Conservation (phyloP, 2,329 filamentous ascomycete species). For the Trichoderma afroharzianum region DNA sequence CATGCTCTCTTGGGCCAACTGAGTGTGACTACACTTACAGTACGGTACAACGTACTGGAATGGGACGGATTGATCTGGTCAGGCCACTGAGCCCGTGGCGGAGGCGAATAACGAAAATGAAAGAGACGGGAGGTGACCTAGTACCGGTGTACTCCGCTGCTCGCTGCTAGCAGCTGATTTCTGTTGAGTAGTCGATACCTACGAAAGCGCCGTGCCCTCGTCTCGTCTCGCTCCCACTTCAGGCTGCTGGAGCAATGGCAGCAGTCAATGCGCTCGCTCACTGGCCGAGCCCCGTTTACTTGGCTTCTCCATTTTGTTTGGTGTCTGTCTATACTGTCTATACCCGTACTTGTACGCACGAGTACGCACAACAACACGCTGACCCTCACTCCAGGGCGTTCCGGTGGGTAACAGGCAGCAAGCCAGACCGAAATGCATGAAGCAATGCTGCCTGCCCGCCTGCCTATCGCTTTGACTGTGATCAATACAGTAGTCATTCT, state of each 20-base stretch:
- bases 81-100: conserved; percentile 16
- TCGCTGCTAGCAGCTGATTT: neutral
- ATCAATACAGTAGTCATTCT: conserved; percentile 20
- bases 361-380: conserved; percentile 1
- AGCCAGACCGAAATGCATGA: conserved; percentile 33
- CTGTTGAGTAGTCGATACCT: neutral
- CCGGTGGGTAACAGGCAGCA: conserved; percentile 14
- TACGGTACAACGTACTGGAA: conserved; percentile 3
- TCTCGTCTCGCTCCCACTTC: neutral
- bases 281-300: neutral
- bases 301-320: neutral
- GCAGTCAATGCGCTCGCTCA: neutral
- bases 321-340: neutral
- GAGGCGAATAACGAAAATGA: conserved; percentile 1
- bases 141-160: conserved; percentile 3
- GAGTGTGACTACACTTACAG: neutral
- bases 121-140: neutral
- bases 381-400: neutral
- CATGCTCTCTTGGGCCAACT: neutral
- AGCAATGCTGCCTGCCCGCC: conserved; percentile 30
- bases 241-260: neutral
- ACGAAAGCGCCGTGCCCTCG: neutral
- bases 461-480: neutral
- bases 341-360: neutral
- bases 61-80: conserved; percentile 4